A percentile compares a stretch with the other conserved stretches of the same genome.
Evolutionary conservation across 768 basidiomycete genomes (phyloP).

Genomic region (Rhizopogon roseolus): DNA sequence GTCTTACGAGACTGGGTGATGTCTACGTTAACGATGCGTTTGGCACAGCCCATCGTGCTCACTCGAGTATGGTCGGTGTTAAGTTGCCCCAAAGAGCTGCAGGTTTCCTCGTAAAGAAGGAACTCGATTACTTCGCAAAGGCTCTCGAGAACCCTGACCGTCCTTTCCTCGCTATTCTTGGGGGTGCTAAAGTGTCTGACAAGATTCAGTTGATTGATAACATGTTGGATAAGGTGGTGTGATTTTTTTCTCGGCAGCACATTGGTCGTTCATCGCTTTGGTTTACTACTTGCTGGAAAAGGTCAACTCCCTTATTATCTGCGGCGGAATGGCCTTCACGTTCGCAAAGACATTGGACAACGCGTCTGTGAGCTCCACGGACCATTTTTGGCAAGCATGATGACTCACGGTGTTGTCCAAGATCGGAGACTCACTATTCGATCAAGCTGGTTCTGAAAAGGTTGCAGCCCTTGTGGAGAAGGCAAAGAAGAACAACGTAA

Average conservation of each 20-base stretch:
- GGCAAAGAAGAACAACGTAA: slow-evolving; percentile 87
- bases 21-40: slow-evolving; percentile 99
- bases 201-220: slow-evolving; percentile 99
- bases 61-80: slow-evolving; percentile 98
- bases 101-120: slow-evolving; percentile 97
- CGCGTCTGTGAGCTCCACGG: slow-evolving; percentile 47
- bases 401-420: slow-evolving; percentile 22
- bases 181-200: slow-evolving; percentile 98
- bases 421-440: slow-evolving; percentile 96
- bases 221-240: slow-evolving; percentile 85
- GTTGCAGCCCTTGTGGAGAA: slow-evolving; percentile 82
- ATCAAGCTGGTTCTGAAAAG: slow-evolving; percentile 83
- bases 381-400: background rate
- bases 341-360: slow-evolving; percentile 93
- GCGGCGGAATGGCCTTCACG: slow-evolving; percentile 98
- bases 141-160: slow-evolving; percentile 91
- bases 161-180: slow-evolving; percentile 97
- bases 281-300: slow-evolving; percentile 21
- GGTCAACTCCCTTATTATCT: slow-evolving; percentile 95
- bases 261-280: background rate
- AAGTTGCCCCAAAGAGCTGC: slow-evolving; percentile 89
- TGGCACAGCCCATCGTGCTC: slow-evolving; percentile 96
- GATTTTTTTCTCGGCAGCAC: background rate
- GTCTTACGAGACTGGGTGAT: slow-evolving; percentile 88
- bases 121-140: slow-evolving; percentile 98